Conservation (phyloP, 2,329 filamentous ascomycete genomes). For the Botryosphaeria dothidea region DNA sequence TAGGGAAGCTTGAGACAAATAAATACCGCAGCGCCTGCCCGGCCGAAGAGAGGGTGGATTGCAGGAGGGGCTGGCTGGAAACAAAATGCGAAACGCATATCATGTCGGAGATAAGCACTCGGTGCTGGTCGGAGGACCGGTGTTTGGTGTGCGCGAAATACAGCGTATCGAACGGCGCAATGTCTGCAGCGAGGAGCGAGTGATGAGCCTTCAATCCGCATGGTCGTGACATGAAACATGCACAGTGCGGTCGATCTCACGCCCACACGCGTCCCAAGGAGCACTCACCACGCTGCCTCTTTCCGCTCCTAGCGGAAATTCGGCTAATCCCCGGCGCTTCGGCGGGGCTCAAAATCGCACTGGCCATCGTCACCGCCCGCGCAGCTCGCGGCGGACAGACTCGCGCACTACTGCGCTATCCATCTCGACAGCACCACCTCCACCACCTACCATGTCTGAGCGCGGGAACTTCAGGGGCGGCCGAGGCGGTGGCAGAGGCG, state of each 20-base stretch:
- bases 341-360: conserved; percentile 1
- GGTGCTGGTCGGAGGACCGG: neutral
- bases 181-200: neutral
- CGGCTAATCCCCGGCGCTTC: neutral
- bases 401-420: neutral
- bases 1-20: neutral
- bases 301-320: conserved; percentile 1
- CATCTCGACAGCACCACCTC: neutral
- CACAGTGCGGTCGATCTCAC: too few relatives aligned
- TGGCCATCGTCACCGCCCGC: conserved; percentile 9
- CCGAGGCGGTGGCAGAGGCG: conserved; percentile 31
- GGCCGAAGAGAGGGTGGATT: neutral
- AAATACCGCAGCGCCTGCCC: neutral
- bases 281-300: neutral
- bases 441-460: conserved; percentile 51
- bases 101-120: neutral
- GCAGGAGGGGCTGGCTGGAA: neutral
- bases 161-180: neutral
- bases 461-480: conserved; percentile 54
- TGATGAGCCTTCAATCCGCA: too few relatives aligned
- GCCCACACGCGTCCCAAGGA: neutral
- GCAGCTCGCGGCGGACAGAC: conserved; percentile 16
- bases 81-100: neutral
- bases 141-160: neutral
- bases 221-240: too few relatives aligned